Conservation (phyloP, 148 eudicot genomes). For the Salicornia ramosissima region DNA sequence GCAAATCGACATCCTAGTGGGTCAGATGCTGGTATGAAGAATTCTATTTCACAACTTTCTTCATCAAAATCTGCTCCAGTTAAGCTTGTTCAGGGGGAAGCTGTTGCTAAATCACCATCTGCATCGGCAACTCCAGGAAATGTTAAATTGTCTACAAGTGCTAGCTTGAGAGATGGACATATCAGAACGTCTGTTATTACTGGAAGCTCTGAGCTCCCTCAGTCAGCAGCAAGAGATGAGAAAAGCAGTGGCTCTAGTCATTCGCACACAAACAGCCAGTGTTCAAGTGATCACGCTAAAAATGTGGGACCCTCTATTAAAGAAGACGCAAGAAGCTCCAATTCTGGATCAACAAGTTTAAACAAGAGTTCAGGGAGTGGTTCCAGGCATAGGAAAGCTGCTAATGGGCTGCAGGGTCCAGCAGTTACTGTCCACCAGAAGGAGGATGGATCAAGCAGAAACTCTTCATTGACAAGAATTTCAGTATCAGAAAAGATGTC, state of each 20-base stretch:
- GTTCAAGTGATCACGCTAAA: constrained; percentile 57
- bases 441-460: constrained; percentile 37
- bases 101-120: constrained; percentile 35
- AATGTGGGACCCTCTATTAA: constrained; percentile 35
- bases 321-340: constrained; percentile 55
- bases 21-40: constrained; percentile 42
- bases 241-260: constrained; percentile 73
- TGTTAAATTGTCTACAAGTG: constrained; percentile 29
- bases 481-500: constrained; percentile 39
- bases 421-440: constrained; percentile 31
- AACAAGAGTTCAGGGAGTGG: constrained; percentile 35
- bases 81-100: constrained; percentile 46
- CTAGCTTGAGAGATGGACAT: constrained; percentile 32
- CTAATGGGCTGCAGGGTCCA: constrained; percentile 27
- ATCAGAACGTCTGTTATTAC: constrained; percentile 24
- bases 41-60: constrained; percentile 34
- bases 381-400: constrained; percentile 38
- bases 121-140: constrained; percentile 38
- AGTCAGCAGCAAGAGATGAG: constrained; percentile 49
- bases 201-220: constrained; percentile 45
- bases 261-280: constrained; percentile 62
- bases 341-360: constrained; percentile 40
- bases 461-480: constrained; percentile 25
- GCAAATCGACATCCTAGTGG: constrained; percentile 36
- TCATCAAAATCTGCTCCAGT: constrained; percentile 39